A percentile compares a stretch with the other conserved stretches of the same genome.
Conservation (phyloP, 23 red algal species). For the Gracilaria caudata region DNA sequence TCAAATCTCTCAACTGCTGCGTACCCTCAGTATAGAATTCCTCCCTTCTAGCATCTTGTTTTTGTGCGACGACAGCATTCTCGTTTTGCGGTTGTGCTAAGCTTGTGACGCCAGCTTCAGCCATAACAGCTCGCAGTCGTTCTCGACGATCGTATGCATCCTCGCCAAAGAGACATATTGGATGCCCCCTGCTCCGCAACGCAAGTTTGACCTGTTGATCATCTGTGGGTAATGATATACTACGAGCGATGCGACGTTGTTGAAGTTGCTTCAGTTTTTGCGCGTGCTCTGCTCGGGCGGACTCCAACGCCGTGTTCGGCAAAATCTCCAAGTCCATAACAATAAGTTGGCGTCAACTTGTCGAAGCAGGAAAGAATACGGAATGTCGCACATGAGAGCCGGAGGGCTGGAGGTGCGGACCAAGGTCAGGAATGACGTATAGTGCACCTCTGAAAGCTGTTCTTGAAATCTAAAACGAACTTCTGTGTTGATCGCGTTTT, state of each 20-base stretch:
- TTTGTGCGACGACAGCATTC: not conserved
- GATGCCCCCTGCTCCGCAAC: conserved; percentile 54
- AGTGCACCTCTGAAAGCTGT: not conserved
- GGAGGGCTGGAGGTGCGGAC: too few relatives aligned
- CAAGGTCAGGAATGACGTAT: not conserved
- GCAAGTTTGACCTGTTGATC: conserved; percentile 49
- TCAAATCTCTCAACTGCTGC: conserved; percentile 4
- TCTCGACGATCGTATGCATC: conserved; percentile 85
- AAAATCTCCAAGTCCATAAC: conserved; percentile 25
- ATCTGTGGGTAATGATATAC: conserved; percentile 41
- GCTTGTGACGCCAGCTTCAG: conserved; percentile 10
- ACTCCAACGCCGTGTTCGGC: not conserved
- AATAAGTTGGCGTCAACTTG: not conserved
- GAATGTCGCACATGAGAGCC: too few relatives aligned
- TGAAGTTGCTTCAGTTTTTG: not conserved
- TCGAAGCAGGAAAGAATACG: not conserved
- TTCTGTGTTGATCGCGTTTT: too few relatives aligned
- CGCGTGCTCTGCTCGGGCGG: not conserved
- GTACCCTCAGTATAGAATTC: conserved; percentile 73
- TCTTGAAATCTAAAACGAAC: not conserved
- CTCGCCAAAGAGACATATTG: conserved; percentile 85
- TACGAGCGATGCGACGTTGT: conserved; percentile 20
- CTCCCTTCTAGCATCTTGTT: conserved; percentile 29
- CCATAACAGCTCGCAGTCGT: conserved; percentile 51
- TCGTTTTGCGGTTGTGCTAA: not conserved